Percentiles rank a stretch among this genome's conserved stretches.
Evolutionary conservation across 495 filamentous ascomycete genomes (phyloP).

Genomic region (Peziza echinospora): DNA sequence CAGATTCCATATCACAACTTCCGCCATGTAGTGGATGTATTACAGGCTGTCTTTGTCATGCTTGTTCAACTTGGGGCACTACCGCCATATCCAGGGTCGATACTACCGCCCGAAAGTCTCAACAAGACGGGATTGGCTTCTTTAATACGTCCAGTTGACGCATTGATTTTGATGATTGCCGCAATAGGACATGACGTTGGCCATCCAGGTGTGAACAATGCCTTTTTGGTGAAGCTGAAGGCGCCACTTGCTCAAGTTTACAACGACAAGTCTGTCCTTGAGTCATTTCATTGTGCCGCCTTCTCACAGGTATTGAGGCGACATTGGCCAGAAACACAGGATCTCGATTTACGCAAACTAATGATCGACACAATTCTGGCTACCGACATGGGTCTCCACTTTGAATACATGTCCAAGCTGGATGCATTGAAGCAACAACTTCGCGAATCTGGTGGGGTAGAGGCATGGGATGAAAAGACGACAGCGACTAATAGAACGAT

Average conservation of each 20-base stretch:
- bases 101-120: conserved; percentile 8
- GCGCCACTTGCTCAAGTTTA: conserved; percentile 92
- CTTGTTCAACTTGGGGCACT: conserved; percentile 62
- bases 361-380: conserved; percentile 92
- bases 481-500: conserved; percentile 51
- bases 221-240: conserved; percentile 79
- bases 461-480: conserved; percentile 51
- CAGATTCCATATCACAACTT: conserved; percentile 99
- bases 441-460: conserved; percentile 35
- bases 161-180: conserved; percentile 70
- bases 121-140: conserved; percentile 1
- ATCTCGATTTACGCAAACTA: conserved; percentile 54
- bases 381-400: conserved; percentile 92
- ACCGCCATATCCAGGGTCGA: conserved; percentile 33
- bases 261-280: conserved; percentile 89
- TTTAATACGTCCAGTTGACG: conserved; percentile 61
- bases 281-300: conserved; percentile 93
- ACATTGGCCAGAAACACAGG: conserved; percentile 62
- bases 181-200: conserved; percentile 96
- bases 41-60: conserved; percentile 85
- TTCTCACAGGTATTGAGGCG: conserved; percentile 89
- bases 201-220: conserved; percentile 95
- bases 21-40: conserved; percentile 84
- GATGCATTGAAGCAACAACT: conserved; percentile 55
- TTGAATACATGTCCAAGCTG: conserved; percentile 80